Evolutionary conservation across 2,329 filamentous ascomycete species (phyloP).

Genomic region (Xylariomycetidae sp.): DNA sequence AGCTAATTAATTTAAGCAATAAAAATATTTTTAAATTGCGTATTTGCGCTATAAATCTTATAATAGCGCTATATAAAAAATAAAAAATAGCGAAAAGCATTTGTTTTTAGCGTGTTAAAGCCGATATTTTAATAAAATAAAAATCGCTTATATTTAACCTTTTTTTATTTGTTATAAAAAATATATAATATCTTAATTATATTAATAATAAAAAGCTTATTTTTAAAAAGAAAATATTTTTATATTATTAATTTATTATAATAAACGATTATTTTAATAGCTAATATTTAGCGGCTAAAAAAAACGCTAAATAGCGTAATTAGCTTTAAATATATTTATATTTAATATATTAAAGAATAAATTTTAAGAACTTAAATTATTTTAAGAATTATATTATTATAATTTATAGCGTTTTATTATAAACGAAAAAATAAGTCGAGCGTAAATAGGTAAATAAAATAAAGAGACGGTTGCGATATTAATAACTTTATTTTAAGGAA

Average conservation of each 20-base stretch:
- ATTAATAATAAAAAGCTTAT: background rate
- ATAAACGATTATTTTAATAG: conserved; percentile 1
- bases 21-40: background rate
- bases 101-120: background rate
- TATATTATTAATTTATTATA: conserved; percentile 1
- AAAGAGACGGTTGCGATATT: conserved; percentile 2
- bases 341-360: background rate
- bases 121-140: background rate
- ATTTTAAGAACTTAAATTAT: conserved; percentile 1
- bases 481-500: no score
- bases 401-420: background rate
- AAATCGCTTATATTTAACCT: background rate
- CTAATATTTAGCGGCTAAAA: background rate
- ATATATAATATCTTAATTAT: background rate
- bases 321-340: background rate
- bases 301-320: background rate
- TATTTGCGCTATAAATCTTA: background rate
- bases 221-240: conserved; percentile 1
- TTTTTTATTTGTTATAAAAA: background rate
- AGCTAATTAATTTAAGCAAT: background rate
- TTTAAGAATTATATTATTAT: conserved; percentile 1
- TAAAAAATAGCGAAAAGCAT: background rate
- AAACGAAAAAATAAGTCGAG: background rate
- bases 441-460: no score
- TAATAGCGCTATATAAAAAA: background rate